phyloP scores from a whole-genome alignment of 163 green algal genomes.

The Coccomyxa subellipsoidea region DNA sequence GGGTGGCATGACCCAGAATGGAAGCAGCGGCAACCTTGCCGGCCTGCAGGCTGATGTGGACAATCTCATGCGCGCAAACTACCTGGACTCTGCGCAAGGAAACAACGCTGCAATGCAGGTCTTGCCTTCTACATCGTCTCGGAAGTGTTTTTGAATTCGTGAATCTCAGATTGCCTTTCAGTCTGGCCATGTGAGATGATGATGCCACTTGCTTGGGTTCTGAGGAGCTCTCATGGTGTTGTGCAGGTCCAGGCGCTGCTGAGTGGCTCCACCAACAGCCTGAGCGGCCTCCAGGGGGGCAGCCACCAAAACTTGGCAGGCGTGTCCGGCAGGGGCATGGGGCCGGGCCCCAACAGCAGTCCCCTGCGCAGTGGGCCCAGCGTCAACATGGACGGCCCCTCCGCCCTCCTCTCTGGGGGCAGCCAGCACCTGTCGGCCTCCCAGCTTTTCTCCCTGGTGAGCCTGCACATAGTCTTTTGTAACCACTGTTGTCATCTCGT shows the following conservation, averaged over 20 bases:
- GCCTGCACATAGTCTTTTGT: too few relatives aligned
- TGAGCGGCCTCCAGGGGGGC: not conserved
- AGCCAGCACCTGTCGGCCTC: conserved; percentile 11
- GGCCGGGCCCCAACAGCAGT: not conserved
- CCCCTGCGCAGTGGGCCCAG: not conserved
- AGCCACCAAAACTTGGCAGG: not conserved
- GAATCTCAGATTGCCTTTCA: too few relatives aligned
- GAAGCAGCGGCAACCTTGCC: not conserved
- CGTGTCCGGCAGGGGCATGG: not conserved
- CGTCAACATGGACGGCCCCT: not conserved
- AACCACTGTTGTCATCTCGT: too few relatives aligned
- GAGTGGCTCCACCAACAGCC: not conserved
- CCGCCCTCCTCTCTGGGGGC: not conserved
- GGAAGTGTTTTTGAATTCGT: too few relatives aligned
- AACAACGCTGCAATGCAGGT: not conserved
- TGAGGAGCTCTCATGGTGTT: not conserved
- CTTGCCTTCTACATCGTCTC: too few relatives aligned
- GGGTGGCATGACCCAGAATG: not conserved
- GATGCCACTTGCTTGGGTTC: too few relatives aligned
- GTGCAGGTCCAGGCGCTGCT: not conserved
- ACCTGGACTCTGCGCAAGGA: not conserved
- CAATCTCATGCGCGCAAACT: not conserved
- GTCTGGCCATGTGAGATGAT: too few relatives aligned
- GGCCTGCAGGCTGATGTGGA: not conserved
- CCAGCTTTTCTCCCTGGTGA: not conserved